These are phyloP conservation scores for Cupressus sempervirens DNA, from an alignment of 75 land plant species.

Conservation along the genomic window DNA sequence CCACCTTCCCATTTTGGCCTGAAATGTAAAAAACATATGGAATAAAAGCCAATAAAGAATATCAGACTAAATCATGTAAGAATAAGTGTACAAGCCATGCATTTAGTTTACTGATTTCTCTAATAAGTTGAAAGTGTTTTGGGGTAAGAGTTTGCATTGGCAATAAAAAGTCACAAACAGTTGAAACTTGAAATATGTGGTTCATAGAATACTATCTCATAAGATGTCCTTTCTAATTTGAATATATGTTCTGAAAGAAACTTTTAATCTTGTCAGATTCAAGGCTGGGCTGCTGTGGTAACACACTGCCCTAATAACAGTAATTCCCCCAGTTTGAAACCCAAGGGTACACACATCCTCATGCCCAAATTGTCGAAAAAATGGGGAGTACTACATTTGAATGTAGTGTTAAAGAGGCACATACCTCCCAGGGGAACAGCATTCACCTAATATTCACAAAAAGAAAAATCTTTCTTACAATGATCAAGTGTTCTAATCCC, in stretches of 20 bases:
- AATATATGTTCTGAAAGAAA: not conserved
- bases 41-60: not conserved
- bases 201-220: not conserved
- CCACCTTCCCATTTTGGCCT: conserved; percentile 59
- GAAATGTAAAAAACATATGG: conserved; percentile 2
- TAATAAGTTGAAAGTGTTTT: not conserved
- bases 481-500: not conserved
- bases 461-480: not conserved
- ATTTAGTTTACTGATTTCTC: not conserved
- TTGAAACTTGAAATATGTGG: not conserved
- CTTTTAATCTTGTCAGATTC: not conserved
- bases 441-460: no score
- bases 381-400: no score
- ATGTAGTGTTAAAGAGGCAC: no score
- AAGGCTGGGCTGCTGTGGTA: no score
- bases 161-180: not conserved
- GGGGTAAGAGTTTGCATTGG: not conserved
- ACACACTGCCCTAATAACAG: no score
- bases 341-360: no score
- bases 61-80: not conserved
- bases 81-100: not conserved
- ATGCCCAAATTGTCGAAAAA: no score
- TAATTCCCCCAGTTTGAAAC: no score
- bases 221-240: not conserved
- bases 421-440: no score